Conservation (phyloP, 768 basidiomycete species). For the Hypsizygus marmoreus region DNA sequence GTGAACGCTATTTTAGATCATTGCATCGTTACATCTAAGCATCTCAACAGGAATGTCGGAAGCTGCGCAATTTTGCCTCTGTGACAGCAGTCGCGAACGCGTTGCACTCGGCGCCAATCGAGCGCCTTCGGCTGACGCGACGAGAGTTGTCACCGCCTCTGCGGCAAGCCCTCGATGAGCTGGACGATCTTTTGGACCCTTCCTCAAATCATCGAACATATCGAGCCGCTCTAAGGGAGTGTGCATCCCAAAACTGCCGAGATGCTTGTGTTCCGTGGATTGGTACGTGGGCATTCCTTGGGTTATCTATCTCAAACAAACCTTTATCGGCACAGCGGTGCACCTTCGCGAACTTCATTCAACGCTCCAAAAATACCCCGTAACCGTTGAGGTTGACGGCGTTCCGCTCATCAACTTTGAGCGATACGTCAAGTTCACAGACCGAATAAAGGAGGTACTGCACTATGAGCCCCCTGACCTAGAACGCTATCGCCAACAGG, state of each 20-base stretch:
- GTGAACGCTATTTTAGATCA: slow-evolving; percentile 24
- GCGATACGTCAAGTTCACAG: slow-evolving; percentile 39
- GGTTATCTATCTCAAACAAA: neutral
- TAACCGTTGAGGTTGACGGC: slow-evolving; percentile 29
- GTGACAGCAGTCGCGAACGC: slow-evolving; percentile 44
- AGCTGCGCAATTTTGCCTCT: slow-evolving; percentile 45
- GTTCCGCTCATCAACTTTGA: slow-evolving; percentile 43
- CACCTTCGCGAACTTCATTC: slow-evolving; percentile 38
- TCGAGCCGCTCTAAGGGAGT: slow-evolving; percentile 31
- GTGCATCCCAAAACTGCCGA: slow-evolving; percentile 19
- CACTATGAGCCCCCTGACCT: slow-evolving; percentile 35
- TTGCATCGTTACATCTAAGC: neutral
- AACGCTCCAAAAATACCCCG: slow-evolving; percentile 32
- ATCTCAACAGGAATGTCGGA: slow-evolving; percentile 40
- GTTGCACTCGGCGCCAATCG: slow-evolving; percentile 40
- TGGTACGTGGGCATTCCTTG: slow-evolving; percentile 25
- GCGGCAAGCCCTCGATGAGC: slow-evolving; percentile 30
- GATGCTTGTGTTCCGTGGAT: slow-evolving; percentile 43
- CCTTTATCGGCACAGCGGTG: slow-evolving; percentile 28
- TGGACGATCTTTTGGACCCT: slow-evolving; percentile 36
- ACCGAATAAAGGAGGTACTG: slow-evolving; percentile 34
- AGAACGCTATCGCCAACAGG: slow-evolving; percentile 30
- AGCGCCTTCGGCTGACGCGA: slow-evolving; percentile 36
- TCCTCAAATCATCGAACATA: slow-evolving; percentile 38
- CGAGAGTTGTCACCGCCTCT: slow-evolving; percentile 28